Base-by-base conservation (phyloP, 257 asterid species). In the Solanum pennellii region DNA sequence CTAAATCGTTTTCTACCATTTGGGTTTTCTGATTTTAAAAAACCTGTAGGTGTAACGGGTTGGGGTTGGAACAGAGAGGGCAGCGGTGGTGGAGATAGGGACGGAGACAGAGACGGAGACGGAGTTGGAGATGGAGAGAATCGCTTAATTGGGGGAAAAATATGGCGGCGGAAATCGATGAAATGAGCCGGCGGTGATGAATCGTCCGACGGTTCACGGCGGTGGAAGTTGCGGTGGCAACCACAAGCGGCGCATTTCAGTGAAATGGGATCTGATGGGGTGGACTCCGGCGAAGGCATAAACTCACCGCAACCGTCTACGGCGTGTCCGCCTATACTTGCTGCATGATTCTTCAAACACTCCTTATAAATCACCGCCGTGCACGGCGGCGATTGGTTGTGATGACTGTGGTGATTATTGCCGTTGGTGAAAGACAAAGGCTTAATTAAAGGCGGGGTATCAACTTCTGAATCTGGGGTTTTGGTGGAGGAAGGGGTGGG, bases 151-250 rank as follows among this genome's bases (percentile, higher is more conserved):
- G 73, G 88, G 9, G 80, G 77, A 8, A 62, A 49, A 69, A 60
- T 85, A 75, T 39, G 90, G 73, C 9, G 87, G 76, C 65, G 88
- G 73, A 82, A 88, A 39, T 86, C 80, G 52, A 82, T 49, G 52
- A 88, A 88, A 23, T 85, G 86, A 5, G 52, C 39, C 86, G 65
- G 88, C 41, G 90, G 12, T 23, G 86, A 45, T 20, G 39, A 49
- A 45, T 47, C 23, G 2, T 33, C 86, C 18, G 84, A 35, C 72
- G 88, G 87, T 18, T 86, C 90, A 21, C 90, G 88, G 84, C 88
- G 91, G 76, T 89, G 91, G 89, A 89, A 89, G 83, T 89, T 89
- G 5, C 91, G 91, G 86, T 89, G 91, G 76, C 91, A 89, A 47
- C 87, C 89, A 23, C 91, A 89, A 3, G 91, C 91, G 9, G 89